A percentile compares a stretch with the other conserved stretches of the same genome.
These are phyloP conservation scores for Debaryomyces hansenii DNA, from an alignment of 805 yeast genomes.

Conservation along the genomic window DNA sequence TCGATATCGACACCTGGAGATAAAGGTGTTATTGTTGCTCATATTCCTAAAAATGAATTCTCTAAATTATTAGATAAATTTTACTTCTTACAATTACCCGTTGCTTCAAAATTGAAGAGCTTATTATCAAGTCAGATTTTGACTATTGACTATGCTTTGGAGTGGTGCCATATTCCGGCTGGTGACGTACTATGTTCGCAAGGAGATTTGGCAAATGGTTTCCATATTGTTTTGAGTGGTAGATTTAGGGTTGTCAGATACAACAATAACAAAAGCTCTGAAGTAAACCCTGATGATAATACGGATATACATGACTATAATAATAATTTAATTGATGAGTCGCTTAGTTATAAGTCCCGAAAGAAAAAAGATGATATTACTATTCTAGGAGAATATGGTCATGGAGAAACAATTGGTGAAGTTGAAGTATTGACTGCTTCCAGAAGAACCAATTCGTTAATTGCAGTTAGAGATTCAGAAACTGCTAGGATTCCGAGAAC, in stretches of 20 bases:
- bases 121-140: constrained; percentile 66
- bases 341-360: constrained; percentile 4
- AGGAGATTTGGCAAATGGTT: constrained; percentile 87
- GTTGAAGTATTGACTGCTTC: constrained; percentile 88
- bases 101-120: constrained; percentile 72
- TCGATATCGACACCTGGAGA: constrained; percentile 62
- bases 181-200: constrained; percentile 79
- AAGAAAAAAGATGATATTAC: constrained; percentile 23
- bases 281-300: constrained; percentile 7
- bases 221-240: constrained; percentile 86
- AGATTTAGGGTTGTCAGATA: constrained; percentile 65
- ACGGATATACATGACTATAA: constrained; percentile 7
- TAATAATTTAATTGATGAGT: constrained; percentile 22
- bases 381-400: constrained; percentile 78
- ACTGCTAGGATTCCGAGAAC: constrained; percentile 90
- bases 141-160: constrained; percentile 85
- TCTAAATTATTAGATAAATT: constrained; percentile 71
- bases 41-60: constrained; percentile 60
- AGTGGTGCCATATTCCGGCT: constrained; percentile 91
- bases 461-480: constrained; percentile 92
- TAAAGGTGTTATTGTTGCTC: constrained; percentile 62
- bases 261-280: constrained; percentile 18
- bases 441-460: constrained; percentile 63
- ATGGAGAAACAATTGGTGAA: constrained; percentile 94
- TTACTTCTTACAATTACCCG: constrained; percentile 71